Evolutionary conservation across 192 early-diverging fungal genomes (phyloP), one percentile per base, ranked within the genome.

Genomic region (Backusella tuberculispora): DNA sequence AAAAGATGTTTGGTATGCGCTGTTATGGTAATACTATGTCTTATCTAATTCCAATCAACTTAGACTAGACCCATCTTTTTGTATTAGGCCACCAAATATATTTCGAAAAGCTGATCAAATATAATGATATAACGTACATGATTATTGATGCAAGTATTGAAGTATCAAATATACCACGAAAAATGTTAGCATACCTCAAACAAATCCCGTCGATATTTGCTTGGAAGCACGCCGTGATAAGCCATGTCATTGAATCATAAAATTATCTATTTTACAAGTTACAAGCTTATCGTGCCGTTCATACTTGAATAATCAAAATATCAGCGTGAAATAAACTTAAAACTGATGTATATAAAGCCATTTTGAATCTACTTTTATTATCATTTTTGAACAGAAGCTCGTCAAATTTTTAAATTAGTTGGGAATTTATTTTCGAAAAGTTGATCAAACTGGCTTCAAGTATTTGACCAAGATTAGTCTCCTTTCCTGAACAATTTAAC

Each of bases 151-250:
- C 1, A 37, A 50, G 10, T 38, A 71, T 71, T 4, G 69, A 48
- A 71, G 34, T 19, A 8, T 14, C 47, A 0, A 71, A 46, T 47
- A 50, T 47, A 15, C 29, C 69, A 40, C 34, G 15, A 53, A 71
- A 71, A 26, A 14, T 47, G 17, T 26, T 71, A 38, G 69, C 15
- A 17, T 47, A 38, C 17, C 5, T 53, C 14, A 71, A 71, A 19
- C 47, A 71, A 71, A 19, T 53, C 4, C 46, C 69, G 0, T 50
- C 47, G 26, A 71, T 71, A 1, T 40, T 48, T 29, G 69, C 69
- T n/a, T 71, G 69, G 47, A 70, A 37, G 4, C 69, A 53, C 12
- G 12, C 45, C 12, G 10, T 46, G 14, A 46, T 46, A 46, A 46
- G 14, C 13, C 45, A 46, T 14, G 14, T 46, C 45, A 14, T 14